A percentile compares a stretch with the other conserved stretches of the same genome.
Conservation (phyloP, 208 protist genomes). For the Trypanosoma theileri region DNA sequence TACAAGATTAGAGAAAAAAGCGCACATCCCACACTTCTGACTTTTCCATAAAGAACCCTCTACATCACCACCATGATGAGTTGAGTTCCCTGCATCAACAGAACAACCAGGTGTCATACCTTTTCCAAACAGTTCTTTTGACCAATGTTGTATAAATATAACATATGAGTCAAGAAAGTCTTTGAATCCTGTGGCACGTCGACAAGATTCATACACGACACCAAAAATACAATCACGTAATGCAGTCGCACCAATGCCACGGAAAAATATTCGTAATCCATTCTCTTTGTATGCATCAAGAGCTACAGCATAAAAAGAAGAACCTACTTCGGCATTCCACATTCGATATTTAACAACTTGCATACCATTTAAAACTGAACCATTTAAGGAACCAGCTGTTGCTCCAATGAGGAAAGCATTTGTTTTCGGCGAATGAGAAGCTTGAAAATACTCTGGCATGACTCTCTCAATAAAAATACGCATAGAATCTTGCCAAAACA, state of each 20-base stretch:
- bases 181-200: slow-evolving; percentile 38
- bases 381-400: slow-evolving; percentile 77
- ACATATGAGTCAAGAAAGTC: slow-evolving; percentile 48
- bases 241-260: slow-evolving; percentile 76
- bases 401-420: slow-evolving; percentile 79
- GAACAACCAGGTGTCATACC: too few species aligned
- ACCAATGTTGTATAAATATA: not conserved
- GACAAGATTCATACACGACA: slow-evolving; percentile 80
- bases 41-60: not conserved
- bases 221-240: slow-evolving; percentile 87
- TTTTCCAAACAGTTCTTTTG: not conserved
- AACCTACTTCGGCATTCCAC: slow-evolving; percentile 72
- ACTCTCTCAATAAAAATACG: slow-evolving; percentile 60
- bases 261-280: slow-evolving; percentile 82
- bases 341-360: slow-evolving; percentile 91
- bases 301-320: slow-evolving; percentile 65
- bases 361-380: slow-evolving; percentile 76
- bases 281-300: slow-evolving; percentile 65
- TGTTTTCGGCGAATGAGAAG: slow-evolving; percentile 50
- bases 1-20: slow-evolving; percentile 79
- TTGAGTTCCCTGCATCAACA: too few species aligned
- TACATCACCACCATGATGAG: not conserved
- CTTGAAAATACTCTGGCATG: slow-evolving; percentile 48
- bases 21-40: slow-evolving; percentile 31
- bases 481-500: slow-evolving; percentile 88